Conservation (phyloP, 371 early-diverging fungal genomes). For the Mortierella sp. region DNA sequence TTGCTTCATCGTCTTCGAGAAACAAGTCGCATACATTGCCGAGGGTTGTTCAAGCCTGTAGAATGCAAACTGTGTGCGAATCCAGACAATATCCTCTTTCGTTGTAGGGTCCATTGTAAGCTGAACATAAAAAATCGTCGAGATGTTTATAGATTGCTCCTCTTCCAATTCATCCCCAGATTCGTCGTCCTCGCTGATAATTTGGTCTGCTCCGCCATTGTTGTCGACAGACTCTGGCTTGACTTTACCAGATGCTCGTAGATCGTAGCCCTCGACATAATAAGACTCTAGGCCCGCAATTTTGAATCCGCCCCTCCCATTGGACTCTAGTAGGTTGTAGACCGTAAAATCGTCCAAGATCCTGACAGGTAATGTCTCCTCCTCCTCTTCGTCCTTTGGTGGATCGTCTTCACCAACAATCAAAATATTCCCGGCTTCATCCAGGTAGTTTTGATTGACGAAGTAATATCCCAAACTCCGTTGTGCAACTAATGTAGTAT, state of each 20-base stretch:
- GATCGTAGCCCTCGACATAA: background rate
- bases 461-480: background rate
- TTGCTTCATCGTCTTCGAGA: background rate
- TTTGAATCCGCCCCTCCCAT: background rate
- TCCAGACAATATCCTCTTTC: background rate
- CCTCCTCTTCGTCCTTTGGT: background rate
- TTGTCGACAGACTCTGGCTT: background rate
- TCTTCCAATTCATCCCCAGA: background rate
- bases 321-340: background rate
- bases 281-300: background rate
- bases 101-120: background rate
- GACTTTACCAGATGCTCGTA: background rate
- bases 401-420: background rate
- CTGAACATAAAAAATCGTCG: conserved; percentile 1
- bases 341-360: background rate
- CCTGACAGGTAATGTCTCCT: background rate
- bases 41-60: conserved; percentile 1
- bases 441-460: background rate
- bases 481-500: background rate
- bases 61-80: conserved; percentile 1
- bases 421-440: background rate
- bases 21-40: background rate
- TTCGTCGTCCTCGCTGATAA: background rate
- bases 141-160: background rate
- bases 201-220: background rate